Conservation (phyloP, 495 filamentous ascomycete genomes). For the Diplogelasinospora grovesii region DNA sequence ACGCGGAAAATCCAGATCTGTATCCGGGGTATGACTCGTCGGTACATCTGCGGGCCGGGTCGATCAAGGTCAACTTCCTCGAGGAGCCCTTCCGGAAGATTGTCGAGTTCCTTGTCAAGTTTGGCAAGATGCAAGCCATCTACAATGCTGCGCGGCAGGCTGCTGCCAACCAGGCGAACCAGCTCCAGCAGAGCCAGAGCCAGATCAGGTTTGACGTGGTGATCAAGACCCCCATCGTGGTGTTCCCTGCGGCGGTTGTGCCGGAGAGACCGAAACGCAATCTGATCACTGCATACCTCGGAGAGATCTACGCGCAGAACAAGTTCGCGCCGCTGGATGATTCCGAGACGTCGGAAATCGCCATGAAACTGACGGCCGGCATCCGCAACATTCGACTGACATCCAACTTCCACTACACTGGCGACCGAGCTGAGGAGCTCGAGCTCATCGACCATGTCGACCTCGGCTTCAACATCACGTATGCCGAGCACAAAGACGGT, state of each 20-base stretch:
- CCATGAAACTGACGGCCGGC: conserved; percentile 84
- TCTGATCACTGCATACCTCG: conserved; percentile 83
- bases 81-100: conserved; percentile 98
- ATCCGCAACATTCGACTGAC: conserved; percentile 88
- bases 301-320: conserved; percentile 96
- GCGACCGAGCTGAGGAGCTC: conserved; percentile 69
- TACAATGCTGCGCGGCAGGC: conserved; percentile 96
- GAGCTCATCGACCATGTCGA: conserved; percentile 97
- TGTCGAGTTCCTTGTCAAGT: conserved; percentile 94
- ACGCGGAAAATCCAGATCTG: conserved; percentile 53
- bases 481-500: conserved; percentile 74
- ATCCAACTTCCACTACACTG: conserved; percentile 77
- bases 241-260: conserved; percentile 73
- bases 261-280: conserved; percentile 57
- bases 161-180: conserved; percentile 87
- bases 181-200: conserved; percentile 81
- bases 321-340: conserved; percentile 78
- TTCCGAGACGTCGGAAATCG: conserved; percentile 57
- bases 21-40: conserved; percentile 97
- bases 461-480: conserved; percentile 82
- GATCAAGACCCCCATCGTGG: conserved; percentile 89
- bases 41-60: conserved; percentile 81
- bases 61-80: conserved; percentile 91
- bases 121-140: conserved; percentile 98
- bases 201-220: conserved; percentile 91